Conservation (phyloP, 2,329 filamentous ascomycete species). For the Spiromastix sp. region DNA sequence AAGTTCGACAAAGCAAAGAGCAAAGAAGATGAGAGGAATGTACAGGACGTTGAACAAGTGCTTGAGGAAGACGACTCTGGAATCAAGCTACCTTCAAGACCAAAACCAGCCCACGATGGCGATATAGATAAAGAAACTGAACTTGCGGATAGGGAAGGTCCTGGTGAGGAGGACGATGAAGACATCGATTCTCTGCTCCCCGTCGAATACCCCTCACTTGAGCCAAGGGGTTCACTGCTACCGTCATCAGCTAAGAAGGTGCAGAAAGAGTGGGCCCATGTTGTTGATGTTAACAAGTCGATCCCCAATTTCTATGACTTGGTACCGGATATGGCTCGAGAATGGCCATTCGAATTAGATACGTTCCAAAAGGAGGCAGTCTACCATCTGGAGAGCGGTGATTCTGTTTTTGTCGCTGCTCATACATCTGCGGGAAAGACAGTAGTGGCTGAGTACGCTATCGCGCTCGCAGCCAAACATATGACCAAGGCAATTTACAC, state of each 20-base stretch:
- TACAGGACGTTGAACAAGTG: conserved; percentile 45
- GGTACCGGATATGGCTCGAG: conserved; percentile 89
- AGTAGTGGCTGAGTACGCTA: conserved; percentile 95
- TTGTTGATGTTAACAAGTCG: conserved; percentile 89
- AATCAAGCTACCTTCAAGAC: not conserved
- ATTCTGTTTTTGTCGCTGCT: conserved; percentile 95
- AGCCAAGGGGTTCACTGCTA: conserved; percentile 68
- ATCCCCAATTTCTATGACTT: conserved; percentile 91
- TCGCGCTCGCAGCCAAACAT: conserved; percentile 89
- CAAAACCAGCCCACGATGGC: conserved; percentile 44
- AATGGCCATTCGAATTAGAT: conserved; percentile 95
- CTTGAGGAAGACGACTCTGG: conserved; percentile 35
- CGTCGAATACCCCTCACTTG: conserved; percentile 83
- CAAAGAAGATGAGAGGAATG: conserved; percentile 53
- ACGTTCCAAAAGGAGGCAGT: conserved; percentile 98
- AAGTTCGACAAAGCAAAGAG: conserved; percentile 55
- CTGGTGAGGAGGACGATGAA: conserved; percentile 32
- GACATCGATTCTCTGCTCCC: conserved; percentile 80
- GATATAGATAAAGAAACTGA: conserved; percentile 21
- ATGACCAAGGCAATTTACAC: conserved; percentile 99
- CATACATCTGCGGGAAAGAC: conserved; percentile 98
- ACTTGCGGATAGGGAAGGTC: conserved; percentile 18
- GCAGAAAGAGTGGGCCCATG: conserved; percentile 90
- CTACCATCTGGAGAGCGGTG: conserved; percentile 90
- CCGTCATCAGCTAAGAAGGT: conserved; percentile 61